These are phyloP conservation scores for Colletotrichum acutatum DNA, from an alignment of 2,329 filamentous ascomycete genomes.

Conservation along the genomic window DNA sequence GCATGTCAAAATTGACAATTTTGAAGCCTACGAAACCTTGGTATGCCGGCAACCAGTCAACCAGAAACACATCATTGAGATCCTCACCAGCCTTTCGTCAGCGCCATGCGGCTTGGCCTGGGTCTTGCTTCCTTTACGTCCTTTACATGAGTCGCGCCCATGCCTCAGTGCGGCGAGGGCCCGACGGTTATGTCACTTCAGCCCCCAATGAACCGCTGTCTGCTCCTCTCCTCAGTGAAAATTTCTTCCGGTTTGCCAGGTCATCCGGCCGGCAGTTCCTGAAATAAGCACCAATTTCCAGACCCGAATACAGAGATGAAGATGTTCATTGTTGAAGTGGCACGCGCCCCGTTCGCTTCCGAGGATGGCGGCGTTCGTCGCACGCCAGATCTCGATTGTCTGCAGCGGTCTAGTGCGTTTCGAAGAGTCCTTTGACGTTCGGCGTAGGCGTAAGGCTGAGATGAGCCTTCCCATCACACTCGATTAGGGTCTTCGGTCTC, in stretches of 20 bases:
- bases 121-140: background rate
- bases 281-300: background rate
- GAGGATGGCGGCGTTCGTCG: background rate
- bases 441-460: background rate
- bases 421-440: background rate
- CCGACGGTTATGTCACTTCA: conserved; percentile 23
- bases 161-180: conserved; percentile 12
- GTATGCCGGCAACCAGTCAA: background rate
- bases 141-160: conserved; percentile 26
- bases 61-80: background rate
- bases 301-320: background rate
- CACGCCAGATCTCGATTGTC: background rate
- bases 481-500: background rate
- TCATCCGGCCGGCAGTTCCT: background rate
- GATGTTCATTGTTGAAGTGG: background rate
- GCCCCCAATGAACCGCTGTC: conserved; percentile 20
- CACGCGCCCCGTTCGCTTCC: background rate
- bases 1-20: background rate
- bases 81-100: background rate
- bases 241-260: background rate
- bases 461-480: background rate
- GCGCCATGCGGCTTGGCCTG: conserved; percentile 8
- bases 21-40: background rate
- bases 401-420: background rate
- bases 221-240: background rate